Evolutionary conservation across 2,329 filamentous ascomycete species (phyloP), one percentile per base, ranked within the genome.

Genomic region (Cercospora zeina): DNA sequence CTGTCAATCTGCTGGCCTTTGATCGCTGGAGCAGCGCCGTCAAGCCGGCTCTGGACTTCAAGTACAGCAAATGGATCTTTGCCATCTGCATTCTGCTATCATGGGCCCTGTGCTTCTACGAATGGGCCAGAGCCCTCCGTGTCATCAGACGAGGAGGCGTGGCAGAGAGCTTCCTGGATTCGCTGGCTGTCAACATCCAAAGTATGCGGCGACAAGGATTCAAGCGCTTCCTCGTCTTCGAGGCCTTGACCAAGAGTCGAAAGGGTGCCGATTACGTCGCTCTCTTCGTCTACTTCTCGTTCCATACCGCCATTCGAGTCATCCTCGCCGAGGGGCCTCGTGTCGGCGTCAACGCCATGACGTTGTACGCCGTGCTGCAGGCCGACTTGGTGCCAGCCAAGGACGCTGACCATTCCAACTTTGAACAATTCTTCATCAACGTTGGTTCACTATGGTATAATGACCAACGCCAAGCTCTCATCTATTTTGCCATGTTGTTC

Each of bases 21-120:
- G 86, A 96, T 78, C 86, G 86, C 63, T 97, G 93, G 93, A 90
- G 91, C 1, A 91, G 89, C 58, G 83, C 90, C 68, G 89, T 97
- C 69, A 79, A 91, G 69, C 92, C 92, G 1, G 83, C 85, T 42
- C 89, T 97, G 67, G 84, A 87, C 3, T 86, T 96, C 72, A 79
- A 85, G 54, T 84, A 93, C 58, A 89, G 91, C 11, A 96, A 95
- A 79, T 97, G 93, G 92, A 93, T 99, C 74, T 99, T 97, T 75
- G 89, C 91, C 30, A 85, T 86, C 60, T 96, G 93, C 75, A 97
- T 99, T 73, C 89, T 97, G 66, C 82, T 95, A 36, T 97, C 93
- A 9, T 93, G 93, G 75, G 79, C 91, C 67, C 90, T 97, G 68
- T 83, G 96, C 30, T 81, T 79, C 14, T 95, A 89, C 71, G 90